Evolutionary conservation across 176 grass and related monocot species (phyloP).

Genomic region (Elymus sibiricus): DNA sequence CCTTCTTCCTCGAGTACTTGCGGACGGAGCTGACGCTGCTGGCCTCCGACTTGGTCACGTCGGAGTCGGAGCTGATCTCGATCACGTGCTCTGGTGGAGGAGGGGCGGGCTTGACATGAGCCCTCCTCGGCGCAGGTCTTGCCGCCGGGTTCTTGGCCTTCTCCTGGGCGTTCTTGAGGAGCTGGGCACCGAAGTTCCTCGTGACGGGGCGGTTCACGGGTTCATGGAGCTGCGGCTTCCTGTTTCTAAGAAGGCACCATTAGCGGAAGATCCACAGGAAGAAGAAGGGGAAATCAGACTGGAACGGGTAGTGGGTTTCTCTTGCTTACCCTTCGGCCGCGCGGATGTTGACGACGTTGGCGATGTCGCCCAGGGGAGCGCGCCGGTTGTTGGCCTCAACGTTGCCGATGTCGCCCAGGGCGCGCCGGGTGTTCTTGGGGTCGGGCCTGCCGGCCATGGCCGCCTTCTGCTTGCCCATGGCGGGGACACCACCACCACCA

Average conservation of each 20-base stretch:
- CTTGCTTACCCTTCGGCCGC: constrained; percentile 36
- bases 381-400: constrained; percentile 28
- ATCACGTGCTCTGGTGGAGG: constrained; percentile 45
- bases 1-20: constrained; percentile 65
- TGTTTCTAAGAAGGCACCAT: constrained; percentile 22
- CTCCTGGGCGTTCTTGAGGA: constrained; percentile 63
- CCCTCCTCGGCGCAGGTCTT: neutral
- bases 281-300: neutral
- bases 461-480: constrained; percentile 49
- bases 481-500: constrained; percentile 18
- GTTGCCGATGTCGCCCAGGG: constrained; percentile 24
- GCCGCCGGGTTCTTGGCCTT: constrained; percentile 45
- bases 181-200: constrained; percentile 60
- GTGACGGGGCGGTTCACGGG: constrained; percentile 28
- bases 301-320: neutral
- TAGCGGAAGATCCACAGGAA: neutral
- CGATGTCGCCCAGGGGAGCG: constrained; percentile 61
- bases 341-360: constrained; percentile 48
- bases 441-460: constrained; percentile 40
- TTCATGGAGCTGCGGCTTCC: constrained; percentile 35
- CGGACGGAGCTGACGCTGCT: constrained; percentile 25
- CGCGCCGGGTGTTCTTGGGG: constrained; percentile 39
- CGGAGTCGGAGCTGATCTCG: constrained; percentile 49
- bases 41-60: constrained; percentile 25
- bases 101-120: constrained; percentile 28